Base-by-base conservation (phyloP, 805 yeast genomes). In the Candida xyloterini region DNA sequence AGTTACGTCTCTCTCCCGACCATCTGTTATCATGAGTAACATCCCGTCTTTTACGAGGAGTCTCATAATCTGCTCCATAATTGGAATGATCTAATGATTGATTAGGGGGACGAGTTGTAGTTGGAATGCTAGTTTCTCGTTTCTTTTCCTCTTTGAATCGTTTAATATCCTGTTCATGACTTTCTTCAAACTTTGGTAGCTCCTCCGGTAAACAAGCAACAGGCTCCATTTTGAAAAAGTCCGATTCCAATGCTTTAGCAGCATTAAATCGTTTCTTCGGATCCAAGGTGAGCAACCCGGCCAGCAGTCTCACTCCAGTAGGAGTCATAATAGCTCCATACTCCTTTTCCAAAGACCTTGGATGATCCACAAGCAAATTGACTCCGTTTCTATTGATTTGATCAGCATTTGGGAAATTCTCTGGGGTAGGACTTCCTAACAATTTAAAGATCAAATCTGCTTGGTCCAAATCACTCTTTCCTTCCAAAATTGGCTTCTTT, bases 391-490 rank as follows among this genome's bases (percentile, higher is more conserved):
- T 69, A 8, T 88, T 89, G 33, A 85, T 69, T 24, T 65, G 59
- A 22, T 70, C 66, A 18, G 76, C 83, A 27, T 73, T 74, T 1
- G 88, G 81, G 82, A 88, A 80, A 24, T 66, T 67, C 5, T 67
- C 70, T 4, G 68, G 67, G 7, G 73, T 61, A 2, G 98, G 96
- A 0, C 88, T 71, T 0, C 99, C 99, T 35, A 90, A 68, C 22
- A 93, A 66, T 53, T 77, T 76, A 59, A 93, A 93, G 8, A 91
- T 83, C 22, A 78, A 69, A 51, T 81, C 81, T 0, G 93, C 86
- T 65, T 93, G 99, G 59, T 91, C 95, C 9, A 83, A 60, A 59
- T 93, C 99, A 1, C 93, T 75, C 30, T 74, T 68, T 0, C 99
- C 99, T 29, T 81, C 89, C 33, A 93, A 60, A 11, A 93, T 83